These are phyloP conservation scores for Inga leiocalycina DNA, from an alignment of 306 rosid genomes.

Conservation along the genomic window DNA sequence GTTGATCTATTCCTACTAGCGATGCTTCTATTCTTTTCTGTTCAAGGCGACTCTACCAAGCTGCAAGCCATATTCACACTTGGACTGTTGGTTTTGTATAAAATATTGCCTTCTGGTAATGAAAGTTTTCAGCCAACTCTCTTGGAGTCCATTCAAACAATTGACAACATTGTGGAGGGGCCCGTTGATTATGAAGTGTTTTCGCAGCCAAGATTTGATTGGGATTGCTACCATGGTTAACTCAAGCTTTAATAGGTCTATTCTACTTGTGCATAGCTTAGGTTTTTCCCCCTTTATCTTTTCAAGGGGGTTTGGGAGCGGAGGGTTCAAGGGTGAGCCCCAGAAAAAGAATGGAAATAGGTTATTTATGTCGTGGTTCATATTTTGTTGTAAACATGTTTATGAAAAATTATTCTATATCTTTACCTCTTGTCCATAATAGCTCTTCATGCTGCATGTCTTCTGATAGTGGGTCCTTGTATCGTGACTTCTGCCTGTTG, in stretches of 20 bases:
- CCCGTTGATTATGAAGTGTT: constrained; percentile 83
- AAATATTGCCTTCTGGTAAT: constrained; percentile 69
- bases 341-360: constrained; percentile 22
- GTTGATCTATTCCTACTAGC: constrained; percentile 81
- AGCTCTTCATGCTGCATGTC: not conserved
- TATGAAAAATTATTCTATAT: constrained; percentile 22
- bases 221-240: constrained; percentile 79
- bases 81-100: constrained; percentile 70
- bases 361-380: constrained; percentile 18
- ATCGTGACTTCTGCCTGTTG: not conserved
- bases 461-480: not conserved
- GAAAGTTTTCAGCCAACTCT: constrained; percentile 66
- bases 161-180: constrained; percentile 70
- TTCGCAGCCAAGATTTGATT: constrained; percentile 92
- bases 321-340: constrained; percentile 9
- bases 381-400: constrained; percentile 22
- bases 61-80: constrained; percentile 96
- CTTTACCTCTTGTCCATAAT: constrained; percentile 10
- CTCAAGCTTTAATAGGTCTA: constrained; percentile 27
- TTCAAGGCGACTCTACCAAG: constrained; percentile 89
- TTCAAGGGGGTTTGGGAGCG: constrained; percentile 24
- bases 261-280: constrained; percentile 29
- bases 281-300: not conserved
- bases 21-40: constrained; percentile 94
- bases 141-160: constrained; percentile 78